Base-by-base conservation (phyloP, 106 monocot species). In the Apostasia shenzhenica region DNA sequence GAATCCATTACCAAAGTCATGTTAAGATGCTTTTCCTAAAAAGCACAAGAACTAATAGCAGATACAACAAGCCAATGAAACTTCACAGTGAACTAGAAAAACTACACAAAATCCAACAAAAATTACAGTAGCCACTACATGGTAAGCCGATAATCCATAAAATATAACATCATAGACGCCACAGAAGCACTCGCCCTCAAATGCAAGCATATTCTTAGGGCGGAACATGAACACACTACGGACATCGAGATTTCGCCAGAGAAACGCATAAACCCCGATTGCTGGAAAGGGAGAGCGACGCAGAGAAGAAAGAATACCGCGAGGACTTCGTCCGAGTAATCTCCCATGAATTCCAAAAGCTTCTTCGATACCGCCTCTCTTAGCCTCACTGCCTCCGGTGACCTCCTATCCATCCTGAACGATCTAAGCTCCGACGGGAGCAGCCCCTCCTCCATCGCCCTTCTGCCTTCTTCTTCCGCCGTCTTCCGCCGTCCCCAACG, bases 281-380 rank as follows among this genome's bases (percentile, higher is more conserved):
- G 14, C 14, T 47, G 26, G 26, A 45, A 48, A 13, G 26, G 37
- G 6, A 47, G 47, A 65, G 65, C 48, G 11, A 88, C 83, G 52
- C 11, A 76, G 7, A 54, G 8, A 70, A 51, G 38, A 66, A 80
- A 11, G n/a, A 0, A 49, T 80, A 91, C 91, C 66, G 87, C 76
- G 42, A 94, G 88, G 75, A 83, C 82, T 10, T 91, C 85, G 64
- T 94, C 94, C 61, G 75, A 66, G 81, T 85, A 91, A 74, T 66
- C 55, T 55, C 77, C 88, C 59, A 94, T 75, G 79, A 91, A 88
- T 14, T 85, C 77, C 66, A 66, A 48, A 54, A 94, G 85, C 79
- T 88, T 88, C 55, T 66, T 42, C 8, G 75, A 63, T 67, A 94
- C 79, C 78, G 75, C 71, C 60, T 70, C 82, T 42, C 77, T 74